A percentile compares a stretch with the other conserved stretches of the same genome.
Evolutionary conservation across 176 grass and related monocot genomes (phyloP).

Genomic region (Zizania latifolia): DNA sequence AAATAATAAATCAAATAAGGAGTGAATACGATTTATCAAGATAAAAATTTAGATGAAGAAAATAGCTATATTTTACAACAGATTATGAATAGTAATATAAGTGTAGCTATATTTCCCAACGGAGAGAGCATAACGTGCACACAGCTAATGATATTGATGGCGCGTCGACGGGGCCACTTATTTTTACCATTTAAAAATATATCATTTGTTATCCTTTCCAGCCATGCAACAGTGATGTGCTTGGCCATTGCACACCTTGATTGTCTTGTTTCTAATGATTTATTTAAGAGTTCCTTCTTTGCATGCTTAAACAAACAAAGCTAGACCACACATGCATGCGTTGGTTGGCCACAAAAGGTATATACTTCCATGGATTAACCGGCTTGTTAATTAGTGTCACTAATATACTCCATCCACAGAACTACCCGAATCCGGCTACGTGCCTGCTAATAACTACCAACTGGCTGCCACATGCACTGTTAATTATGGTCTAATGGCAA

Average conservation of each 20-base stretch:
- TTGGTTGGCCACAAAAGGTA: not conserved
- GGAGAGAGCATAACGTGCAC: too few species aligned
- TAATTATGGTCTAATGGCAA: not conserved
- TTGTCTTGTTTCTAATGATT: not conserved
- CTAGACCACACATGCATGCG: not conserved
- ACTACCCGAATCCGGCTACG: not conserved
- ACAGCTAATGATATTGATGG: not conserved
- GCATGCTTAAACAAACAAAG: constrained; percentile 1
- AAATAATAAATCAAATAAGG: too few species aligned
- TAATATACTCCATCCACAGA: not conserved
- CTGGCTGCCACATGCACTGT: constrained; percentile 25
- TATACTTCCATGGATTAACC: not conserved
- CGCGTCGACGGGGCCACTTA: not conserved
- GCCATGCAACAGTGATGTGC: not conserved
- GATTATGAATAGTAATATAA: too few species aligned
- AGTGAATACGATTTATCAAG: too few species aligned
- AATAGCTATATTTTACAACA: too few species aligned
- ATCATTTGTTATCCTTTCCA: constrained; percentile 4
- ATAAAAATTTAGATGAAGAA: too few species aligned
- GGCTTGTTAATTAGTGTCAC: not conserved
- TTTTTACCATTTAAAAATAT: not conserved
- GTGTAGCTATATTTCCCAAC: too few species aligned
- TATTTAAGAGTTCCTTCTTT: not conserved
- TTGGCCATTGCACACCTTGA: not conserved
- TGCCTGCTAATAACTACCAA: constrained; percentile 32